Conservation (phyloP, 2,329 filamentous ascomycete genomes). For the Penicillium freii region DNA sequence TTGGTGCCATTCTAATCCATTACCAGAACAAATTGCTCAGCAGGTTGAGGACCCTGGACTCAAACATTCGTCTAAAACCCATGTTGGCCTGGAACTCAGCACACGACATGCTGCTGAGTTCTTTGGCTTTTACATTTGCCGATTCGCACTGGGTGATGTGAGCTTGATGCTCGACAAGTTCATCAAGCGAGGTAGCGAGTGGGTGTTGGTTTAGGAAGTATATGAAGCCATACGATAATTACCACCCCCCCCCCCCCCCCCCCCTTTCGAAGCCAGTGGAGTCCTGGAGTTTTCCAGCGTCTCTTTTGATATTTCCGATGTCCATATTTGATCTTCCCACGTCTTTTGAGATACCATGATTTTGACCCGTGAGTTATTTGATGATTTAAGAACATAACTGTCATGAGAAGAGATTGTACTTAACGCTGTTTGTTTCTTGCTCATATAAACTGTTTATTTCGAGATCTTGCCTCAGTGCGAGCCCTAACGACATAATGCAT, state of each 20-base stretch:
- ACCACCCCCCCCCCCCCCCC: neutral
- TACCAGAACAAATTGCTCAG: conserved; percentile 83
- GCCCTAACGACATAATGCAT: neutral
- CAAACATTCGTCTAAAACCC: conserved; percentile 85
- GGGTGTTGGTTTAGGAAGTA: conserved; percentile 63
- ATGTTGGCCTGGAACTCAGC: conserved; percentile 91
- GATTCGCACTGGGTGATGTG: conserved; percentile 87
- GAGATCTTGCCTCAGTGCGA: neutral
- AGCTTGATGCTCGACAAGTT: conserved; percentile 89
- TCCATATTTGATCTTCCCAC: conserved; percentile 19
- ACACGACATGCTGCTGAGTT: conserved; percentile 94
- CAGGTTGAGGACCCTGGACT: conserved; percentile 95
- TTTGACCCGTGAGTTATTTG: conserved; percentile 17
- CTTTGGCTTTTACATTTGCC: conserved; percentile 93
- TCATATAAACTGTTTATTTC: neutral
- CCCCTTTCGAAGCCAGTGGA: neutral
- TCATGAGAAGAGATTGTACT: conserved; percentile 18
- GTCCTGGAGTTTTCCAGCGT: neutral
- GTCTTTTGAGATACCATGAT: conserved; percentile 30
- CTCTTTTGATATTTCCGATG: conserved; percentile 20
- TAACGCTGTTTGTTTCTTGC: conserved; percentile 10
- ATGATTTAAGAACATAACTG: conserved; percentile 27
- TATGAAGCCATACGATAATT: conserved; percentile 9
- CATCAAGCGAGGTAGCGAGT: conserved; percentile 93
- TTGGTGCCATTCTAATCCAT: conserved; percentile 8